Percentiles rank a stretch among this genome's conserved stretches.
phyloP scores from a whole-genome alignment of 495 filamentous ascomycete genomes.

The Penicillium canescens region DNA sequence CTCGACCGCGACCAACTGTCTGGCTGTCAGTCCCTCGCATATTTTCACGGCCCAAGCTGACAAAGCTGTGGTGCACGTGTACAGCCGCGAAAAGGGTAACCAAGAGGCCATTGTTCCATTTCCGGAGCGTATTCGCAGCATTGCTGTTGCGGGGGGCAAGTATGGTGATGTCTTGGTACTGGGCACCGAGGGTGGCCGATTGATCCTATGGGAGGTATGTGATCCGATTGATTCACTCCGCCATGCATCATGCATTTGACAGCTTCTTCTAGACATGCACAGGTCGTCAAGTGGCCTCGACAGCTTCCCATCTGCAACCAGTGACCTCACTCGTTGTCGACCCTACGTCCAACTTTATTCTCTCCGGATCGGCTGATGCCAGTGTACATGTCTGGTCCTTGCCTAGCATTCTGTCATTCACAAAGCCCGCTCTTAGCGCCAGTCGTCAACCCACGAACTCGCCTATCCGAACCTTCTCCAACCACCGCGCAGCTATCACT shows the following conservation, averaged over 20 bases:
- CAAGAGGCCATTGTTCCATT: conserved; percentile 87
- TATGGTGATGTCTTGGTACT: conserved; percentile 70
- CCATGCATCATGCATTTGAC: conserved; percentile 1
- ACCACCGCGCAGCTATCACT: conserved; percentile 78
- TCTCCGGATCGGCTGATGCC: conserved; percentile 87
- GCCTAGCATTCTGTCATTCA: conserved; percentile 67
- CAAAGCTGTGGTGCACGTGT: conserved; percentile 91
- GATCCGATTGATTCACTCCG: not conserved
- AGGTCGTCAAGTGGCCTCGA: conserved; percentile 84
- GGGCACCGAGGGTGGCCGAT: conserved; percentile 81
- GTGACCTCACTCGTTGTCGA: conserved; percentile 74
- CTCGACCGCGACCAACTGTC: conserved; percentile 71
- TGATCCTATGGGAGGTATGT: conserved; percentile 90
- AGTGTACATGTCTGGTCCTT: conserved; percentile 90
- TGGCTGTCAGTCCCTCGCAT: conserved; percentile 81
- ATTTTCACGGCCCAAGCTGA: conserved; percentile 88
- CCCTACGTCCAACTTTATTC: conserved; percentile 71
- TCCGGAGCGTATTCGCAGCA: conserved; percentile 76
- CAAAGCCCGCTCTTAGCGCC: conserved; percentile 36
- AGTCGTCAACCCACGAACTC: conserved; percentile 46
- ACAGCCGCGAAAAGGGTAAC: conserved; percentile 76
- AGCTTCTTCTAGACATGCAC: conserved; percentile 64
- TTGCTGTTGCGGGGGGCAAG: conserved; percentile 60
- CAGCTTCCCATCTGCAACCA: conserved; percentile 81
- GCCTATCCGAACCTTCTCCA: conserved; percentile 67